A percentile compares a stretch with the other conserved stretches of the same genome.
Conservation (phyloP, 2,329 filamentous ascomycete genomes). For the Verticillium albo-atrum region DNA sequence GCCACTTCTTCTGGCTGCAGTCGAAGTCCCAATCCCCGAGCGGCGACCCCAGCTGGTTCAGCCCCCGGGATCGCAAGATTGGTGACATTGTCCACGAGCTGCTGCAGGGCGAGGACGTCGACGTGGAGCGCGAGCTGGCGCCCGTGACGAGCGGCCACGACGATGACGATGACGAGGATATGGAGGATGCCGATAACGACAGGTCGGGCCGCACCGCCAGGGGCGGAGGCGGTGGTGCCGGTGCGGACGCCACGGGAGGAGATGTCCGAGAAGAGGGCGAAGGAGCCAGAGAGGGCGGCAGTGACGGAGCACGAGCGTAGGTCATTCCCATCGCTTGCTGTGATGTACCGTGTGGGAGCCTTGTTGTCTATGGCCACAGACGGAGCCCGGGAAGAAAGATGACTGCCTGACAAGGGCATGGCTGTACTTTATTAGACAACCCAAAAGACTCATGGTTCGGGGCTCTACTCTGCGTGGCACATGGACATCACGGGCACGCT, state of each 20-base stretch:
- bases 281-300: constrained; percentile 83
- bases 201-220: constrained; percentile 54
- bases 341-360: neutral
- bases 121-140: constrained; percentile 70
- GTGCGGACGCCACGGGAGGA: constrained; percentile 81
- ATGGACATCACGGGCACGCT: constrained; percentile 1
- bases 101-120: constrained; percentile 83
- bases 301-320: constrained; percentile 99
- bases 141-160: constrained; percentile 40
- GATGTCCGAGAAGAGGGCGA: constrained; percentile 89
- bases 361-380: constrained; percentile 1
- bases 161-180: constrained; percentile 69
- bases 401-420: neutral
- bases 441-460: constrained; percentile 3
- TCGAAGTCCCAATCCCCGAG: constrained; percentile 72
- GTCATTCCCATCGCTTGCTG: constrained; percentile 40
- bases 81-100: constrained; percentile 81
- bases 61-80: constrained; percentile 78
- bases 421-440: constrained; percentile 2
- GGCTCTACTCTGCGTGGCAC: constrained; percentile 1
- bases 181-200: constrained; percentile 70
- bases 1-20: constrained; percentile 95
- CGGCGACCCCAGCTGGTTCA: constrained; percentile 73
- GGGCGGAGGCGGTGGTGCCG: constrained; percentile 73
- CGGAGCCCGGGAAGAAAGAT: neutral